These are phyloP conservation scores for Tripterygium wilfordii DNA, from an alignment of 177 flowering plant species.

Conservation along the genomic window DNA sequence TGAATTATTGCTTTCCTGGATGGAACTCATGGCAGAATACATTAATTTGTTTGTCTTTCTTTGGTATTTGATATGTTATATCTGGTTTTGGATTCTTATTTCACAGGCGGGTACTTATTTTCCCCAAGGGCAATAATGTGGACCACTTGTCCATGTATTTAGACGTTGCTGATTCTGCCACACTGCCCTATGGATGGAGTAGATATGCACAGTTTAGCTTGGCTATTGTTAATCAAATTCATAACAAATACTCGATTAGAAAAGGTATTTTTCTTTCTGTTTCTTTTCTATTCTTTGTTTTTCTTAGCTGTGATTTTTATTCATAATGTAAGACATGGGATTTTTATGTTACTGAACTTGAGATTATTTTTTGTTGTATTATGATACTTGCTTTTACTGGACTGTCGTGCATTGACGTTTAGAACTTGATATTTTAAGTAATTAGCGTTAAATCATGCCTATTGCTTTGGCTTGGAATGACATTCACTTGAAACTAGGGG, in stretches of 20 bases:
- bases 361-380: too few relatives aligned
- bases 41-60: too few relatives aligned
- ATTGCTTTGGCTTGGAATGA: not conserved
- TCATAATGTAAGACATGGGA: too few relatives aligned
- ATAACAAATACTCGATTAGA: constrained; percentile 49
- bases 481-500: not conserved
- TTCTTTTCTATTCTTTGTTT: too few relatives aligned
- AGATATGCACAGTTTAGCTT: constrained; percentile 85
- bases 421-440: too few relatives aligned
- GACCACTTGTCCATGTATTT: constrained; percentile 84
- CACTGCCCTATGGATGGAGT: constrained; percentile 93
- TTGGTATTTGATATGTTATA: not conserved
- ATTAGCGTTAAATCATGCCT: not conserved
- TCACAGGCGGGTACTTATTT: constrained; percentile 77
- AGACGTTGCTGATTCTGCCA: constrained; percentile 76
- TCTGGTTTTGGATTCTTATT: constrained; percentile 1
- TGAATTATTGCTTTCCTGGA: not conserved
- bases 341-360: too few relatives aligned
- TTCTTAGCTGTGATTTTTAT: too few relatives aligned
- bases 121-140: constrained; percentile 87
- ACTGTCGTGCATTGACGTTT: too few relatives aligned
- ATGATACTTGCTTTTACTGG: too few relatives aligned
- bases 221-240: constrained; percentile 65
- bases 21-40: constrained; percentile 15
- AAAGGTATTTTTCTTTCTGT: constrained; percentile 46